A percentile compares a stretch with the other conserved stretches of the same genome.
Evolutionary conservation across 2,329 filamentous ascomycete species (phyloP).

Genomic region (Raffaelea ambrosiae): DNA sequence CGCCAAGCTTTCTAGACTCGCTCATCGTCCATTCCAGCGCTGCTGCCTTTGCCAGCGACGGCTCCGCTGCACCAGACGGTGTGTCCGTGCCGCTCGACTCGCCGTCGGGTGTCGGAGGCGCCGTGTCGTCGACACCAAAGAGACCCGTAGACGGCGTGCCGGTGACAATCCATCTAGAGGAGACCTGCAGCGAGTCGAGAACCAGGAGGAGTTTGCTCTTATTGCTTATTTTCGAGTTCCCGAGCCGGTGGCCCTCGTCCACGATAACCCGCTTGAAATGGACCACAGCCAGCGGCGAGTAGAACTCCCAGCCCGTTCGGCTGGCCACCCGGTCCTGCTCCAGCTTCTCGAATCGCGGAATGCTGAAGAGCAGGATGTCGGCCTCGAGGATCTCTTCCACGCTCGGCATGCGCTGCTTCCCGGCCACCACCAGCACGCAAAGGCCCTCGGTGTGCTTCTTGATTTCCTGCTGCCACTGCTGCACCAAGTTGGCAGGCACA

Average conservation of each 20-base stretch:
- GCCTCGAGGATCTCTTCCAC: conserved; percentile 51
- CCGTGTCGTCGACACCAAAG: conserved; percentile 55
- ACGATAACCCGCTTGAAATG: conserved; percentile 86
- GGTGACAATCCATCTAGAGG: conserved; percentile 80
- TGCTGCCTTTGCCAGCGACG: not conserved
- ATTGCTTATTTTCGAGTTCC: conserved; percentile 47
- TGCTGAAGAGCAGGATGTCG: conserved; percentile 73
- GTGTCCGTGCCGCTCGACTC: not conserved
- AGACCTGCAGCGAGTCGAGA: conserved; percentile 48
- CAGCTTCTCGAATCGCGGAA: conserved; percentile 59
- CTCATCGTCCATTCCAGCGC: conserved; percentile 6
- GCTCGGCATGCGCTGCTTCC: conserved; percentile 45
- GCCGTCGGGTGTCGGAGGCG: conserved; percentile 1
- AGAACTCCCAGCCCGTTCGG: conserved; percentile 19
- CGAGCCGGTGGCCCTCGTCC: conserved; percentile 84
- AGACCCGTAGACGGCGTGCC: conserved; percentile 82
- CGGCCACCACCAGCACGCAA: conserved; percentile 54
- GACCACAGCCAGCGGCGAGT: conserved; percentile 55
- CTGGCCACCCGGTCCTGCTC: conserved; percentile 34
- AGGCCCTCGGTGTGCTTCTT: conserved; percentile 64
- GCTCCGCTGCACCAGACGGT: not conserved
- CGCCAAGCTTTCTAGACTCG: conserved; percentile 14
- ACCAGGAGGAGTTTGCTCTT: conserved; percentile 47
- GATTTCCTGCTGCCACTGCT: conserved; percentile 80
- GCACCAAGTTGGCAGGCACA: conserved; percentile 72